Base-by-base conservation (phyloP, 2,329 filamentous ascomycete species). In the Paracamarosporium sp. region DNA sequence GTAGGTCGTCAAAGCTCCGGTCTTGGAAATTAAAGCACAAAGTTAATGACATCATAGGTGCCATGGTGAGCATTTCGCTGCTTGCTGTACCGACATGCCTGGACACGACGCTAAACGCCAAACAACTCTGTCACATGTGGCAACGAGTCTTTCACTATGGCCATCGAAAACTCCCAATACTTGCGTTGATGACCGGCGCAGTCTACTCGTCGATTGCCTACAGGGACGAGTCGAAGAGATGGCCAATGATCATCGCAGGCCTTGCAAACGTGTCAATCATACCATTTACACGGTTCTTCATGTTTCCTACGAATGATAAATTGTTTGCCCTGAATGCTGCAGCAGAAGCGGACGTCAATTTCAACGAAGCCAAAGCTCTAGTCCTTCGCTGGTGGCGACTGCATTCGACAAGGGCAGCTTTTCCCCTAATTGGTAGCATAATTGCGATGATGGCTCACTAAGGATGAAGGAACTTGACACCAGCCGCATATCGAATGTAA, bases 281-380 rank as follows among this genome's bases (percentile, higher is more conserved):
- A 17, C 76, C 77, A 1, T 79, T 77, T 52, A 78, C 77, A 2
- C 77, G 68, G 74, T 20, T 73, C 11, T 53, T 70, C 24, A 76
- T 78, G 73, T 64, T 51, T 15, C 68, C 73, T 2, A 77, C 74
- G 4, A 79, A 78, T 51, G 65, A 75, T 30, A 35, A 17, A 13
- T 28, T 61, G 17, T 61, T 59, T 36, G 38, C 30, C 24, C 25
- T 61, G 33, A 25, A 53, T 13, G 51, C 47, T n/a, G 6, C 20
- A 4, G 33, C 25, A 20, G 38, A 17, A 11, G 30, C n/a, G 3
- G 20, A 9, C 1, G 22, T 20, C 6, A 15, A 27, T 2, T 17
- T 36, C 5, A 25, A 28, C 28, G 45, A 41, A 11, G 53, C 35
- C 15, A 56, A 38, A 38, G 45, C 17, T 2, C 35, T 61, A 17